Conservation (phyloP, 2,329 filamentous ascomycete genomes). For the Macroventuria anomochaeta region DNA sequence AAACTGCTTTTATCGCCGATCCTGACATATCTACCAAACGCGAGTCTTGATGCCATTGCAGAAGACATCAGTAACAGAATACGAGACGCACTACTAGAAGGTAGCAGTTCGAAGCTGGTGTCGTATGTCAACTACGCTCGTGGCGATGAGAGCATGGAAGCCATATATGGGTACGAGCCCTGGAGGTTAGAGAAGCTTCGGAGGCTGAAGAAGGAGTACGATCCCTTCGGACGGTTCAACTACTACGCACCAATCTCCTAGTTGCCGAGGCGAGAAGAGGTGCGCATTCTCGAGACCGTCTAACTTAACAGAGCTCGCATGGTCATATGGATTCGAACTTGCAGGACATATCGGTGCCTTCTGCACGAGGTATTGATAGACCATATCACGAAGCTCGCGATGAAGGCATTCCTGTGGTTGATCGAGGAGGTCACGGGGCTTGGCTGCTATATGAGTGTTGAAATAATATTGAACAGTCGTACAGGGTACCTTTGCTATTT, state of each 20-base stretch:
- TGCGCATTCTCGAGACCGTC: too few relatives aligned
- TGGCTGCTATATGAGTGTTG: too few relatives aligned
- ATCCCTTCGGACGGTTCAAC: slow-evolving; percentile 40
- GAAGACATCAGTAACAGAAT: background rate
- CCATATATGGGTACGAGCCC: slow-evolving; percentile 43
- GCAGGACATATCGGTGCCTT: too few relatives aligned
- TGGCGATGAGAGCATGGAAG: slow-evolving; percentile 38
- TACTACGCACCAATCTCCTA: slow-evolving; percentile 36
- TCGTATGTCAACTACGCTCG: slow-evolving; percentile 46
- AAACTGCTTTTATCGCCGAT: slow-evolving; percentile 15
- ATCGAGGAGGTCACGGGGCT: too few relatives aligned
- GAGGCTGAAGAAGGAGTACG: slow-evolving; percentile 42
- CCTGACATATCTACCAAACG: background rate
- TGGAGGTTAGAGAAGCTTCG: slow-evolving; percentile 44
- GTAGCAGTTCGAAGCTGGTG: background rate
- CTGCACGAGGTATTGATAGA: too few relatives aligned
- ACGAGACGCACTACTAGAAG: background rate
- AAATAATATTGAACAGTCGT: too few relatives aligned
- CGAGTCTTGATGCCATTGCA: background rate
- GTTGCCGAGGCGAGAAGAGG: background rate
- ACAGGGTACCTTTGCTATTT: too few relatives aligned
- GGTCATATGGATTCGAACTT: too few relatives aligned
- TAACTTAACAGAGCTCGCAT: too few relatives aligned
- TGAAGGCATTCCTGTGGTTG: too few relatives aligned
- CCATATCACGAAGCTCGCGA: too few relatives aligned